Base-by-base conservation (phyloP, 176 grass and related monocot genomes). In the Lolium multiflorum region DNA sequence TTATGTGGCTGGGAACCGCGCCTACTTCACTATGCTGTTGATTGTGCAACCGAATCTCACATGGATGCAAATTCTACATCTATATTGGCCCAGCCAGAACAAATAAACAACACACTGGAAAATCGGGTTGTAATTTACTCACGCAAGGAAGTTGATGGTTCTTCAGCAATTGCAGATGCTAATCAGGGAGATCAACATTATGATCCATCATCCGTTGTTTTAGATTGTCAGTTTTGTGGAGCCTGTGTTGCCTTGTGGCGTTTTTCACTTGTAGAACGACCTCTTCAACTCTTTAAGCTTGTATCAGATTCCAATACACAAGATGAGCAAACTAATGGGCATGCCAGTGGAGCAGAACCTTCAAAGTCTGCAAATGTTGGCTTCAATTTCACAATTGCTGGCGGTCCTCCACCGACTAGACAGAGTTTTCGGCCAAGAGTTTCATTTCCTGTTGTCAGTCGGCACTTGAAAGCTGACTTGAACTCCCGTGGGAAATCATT, bases 191-290 rank as follows among this genome's bases (percentile, higher is more conserved):
- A 92, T 80, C 77, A 85, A 46, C 43, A 91, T 79, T 94, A 86
- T 81, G 92, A 96, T 77, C 93, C 94, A 76, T 81, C 88, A 48
- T 99, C 97, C 44, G 92, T 91, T 85, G 88, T 96, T 66, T 92
- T 99, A 76, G 93, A 99, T 54, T 99, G 97, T 81, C 90, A 82
- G 24, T 94, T 99, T 90, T 99, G 97, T 91, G 94, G 97, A 86
- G 90, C 97, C 59, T 91, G 94, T 88, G 94, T 91, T 83, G 90
- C 97, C 28, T 89, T 99, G 80, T 99, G 97, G 97, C 85, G 89
- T 41, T 92, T 99, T 82, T 81, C 70, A 47, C 88, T 90, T 80
- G 76, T 94, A 11, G 84, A 92, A 59, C 87, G 85, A 20, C 97
- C 97, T 82, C 87, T 99, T 71, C 88, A 92, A 67, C 84, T 96